Evolutionary conservation across 202 grass and related monocot genomes (phyloP).

Genomic region (Schoenoplectus tabernaemontani): DNA sequence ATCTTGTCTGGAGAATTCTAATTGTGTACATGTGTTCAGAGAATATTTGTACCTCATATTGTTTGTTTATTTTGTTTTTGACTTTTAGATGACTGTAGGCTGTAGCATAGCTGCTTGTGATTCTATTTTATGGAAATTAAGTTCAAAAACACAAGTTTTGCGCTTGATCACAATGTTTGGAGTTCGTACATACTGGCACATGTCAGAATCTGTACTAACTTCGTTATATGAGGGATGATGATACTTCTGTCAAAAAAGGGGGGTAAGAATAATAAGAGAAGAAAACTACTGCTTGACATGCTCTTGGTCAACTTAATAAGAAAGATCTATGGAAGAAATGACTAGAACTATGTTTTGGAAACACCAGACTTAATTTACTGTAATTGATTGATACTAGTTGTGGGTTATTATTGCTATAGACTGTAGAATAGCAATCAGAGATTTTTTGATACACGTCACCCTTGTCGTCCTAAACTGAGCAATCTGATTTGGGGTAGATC

Average conservation of each 20-base stretch:
- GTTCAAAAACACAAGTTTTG: not conserved
- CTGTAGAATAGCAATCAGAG: too few species aligned
- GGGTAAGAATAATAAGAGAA: too few species aligned
- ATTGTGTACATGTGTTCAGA: not conserved
- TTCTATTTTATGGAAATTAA: not conserved
- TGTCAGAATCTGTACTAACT: not conserved
- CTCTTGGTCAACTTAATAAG: too few species aligned
- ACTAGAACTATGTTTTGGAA: not conserved
- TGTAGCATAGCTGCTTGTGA: not conserved
- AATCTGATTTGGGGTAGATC: not conserved
- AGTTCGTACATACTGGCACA: not conserved
- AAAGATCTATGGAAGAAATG: not conserved
- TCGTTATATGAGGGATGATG: not conserved
- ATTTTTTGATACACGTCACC: too few species aligned
- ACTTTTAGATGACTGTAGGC: not conserved
- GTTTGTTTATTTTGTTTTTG: not conserved
- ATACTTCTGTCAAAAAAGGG: not conserved
- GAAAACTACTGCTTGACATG: too few species aligned
- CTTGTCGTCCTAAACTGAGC: not conserved
- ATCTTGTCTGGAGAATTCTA: not conserved
- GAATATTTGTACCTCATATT: not conserved
- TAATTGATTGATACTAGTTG: not conserved
- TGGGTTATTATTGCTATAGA: not conserved
- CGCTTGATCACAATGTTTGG: not conserved
- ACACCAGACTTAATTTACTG: not conserved